Evolutionary conservation across 176 grass and related monocot genomes (phyloP), one percentile per base, ranked within the genome.

Genomic region (Paspalum vaginatum): DNA sequence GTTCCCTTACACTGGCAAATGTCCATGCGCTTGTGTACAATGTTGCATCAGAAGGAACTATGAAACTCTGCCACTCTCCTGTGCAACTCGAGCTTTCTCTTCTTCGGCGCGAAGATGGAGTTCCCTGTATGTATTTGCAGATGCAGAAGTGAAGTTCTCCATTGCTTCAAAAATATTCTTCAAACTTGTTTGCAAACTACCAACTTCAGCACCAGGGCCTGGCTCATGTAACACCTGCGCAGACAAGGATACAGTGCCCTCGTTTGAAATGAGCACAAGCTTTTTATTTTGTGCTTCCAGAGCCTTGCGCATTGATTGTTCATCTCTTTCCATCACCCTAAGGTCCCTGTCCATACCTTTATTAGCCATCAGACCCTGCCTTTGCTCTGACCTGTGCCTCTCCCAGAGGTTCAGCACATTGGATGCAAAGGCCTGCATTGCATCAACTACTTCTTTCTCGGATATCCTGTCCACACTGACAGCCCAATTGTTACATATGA

Each of bases 401-500:
- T 96, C 81, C 93, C 87, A 96, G 27, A 99, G 69, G 42, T 80
- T 68, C 47, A 83, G 82, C 46, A 99, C 79, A 75, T 70, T 90
- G 17, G 78, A 80, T 11, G 88, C 79, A 76, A 93, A 94, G 74
- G 66, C 89, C 64, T 86, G 84, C 79, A 93, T 88, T 68, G 97
- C 93, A 49, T 72, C 70, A 22, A 89, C 81, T 11, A 93, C 93
- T 72, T 95, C 97, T 41, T 58, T 91, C 75, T 90, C 90, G 0
- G 88, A 91, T 80, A 90, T 81, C 82, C 68, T 91, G 15, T 46
- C 52, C 82, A 99, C 89, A 73, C 81, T 59, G 4, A 42, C 81
- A 22, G 84, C 87, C 97, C 97, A 99, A 15, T 88, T 89, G 43
- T 96, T 95, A 45, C 86, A 96, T 75, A 99, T 93, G 65, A 95